Percentiles rank a stretch among this genome's conserved stretches.
phyloP scores from a whole-genome alignment of 2,329 filamentous ascomycete genomes.

The Claviceps lovelessii region DNA sequence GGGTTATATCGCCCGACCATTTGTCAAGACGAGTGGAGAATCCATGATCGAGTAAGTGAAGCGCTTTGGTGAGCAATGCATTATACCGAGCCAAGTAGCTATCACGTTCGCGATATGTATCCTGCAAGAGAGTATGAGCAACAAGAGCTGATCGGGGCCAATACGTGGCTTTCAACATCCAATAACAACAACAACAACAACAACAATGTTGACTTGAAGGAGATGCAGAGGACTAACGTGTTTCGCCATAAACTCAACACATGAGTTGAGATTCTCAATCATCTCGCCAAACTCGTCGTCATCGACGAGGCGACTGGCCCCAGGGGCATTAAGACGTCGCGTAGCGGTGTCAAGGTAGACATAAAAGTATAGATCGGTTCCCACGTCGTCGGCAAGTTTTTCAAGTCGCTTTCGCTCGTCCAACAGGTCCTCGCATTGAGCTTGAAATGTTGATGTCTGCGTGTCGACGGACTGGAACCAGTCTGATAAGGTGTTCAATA shows the following conservation, averaged over 20 bases:
- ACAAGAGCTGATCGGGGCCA: neutral
- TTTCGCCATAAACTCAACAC: conserved; percentile 79
- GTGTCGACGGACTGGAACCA: conserved; percentile 79
- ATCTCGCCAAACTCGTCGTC: conserved; percentile 78
- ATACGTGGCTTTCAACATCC: neutral
- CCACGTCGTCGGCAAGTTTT: conserved; percentile 67
- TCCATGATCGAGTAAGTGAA: conserved; percentile 46
- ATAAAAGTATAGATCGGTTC: conserved; percentile 87
- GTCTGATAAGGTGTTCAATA: conserved; percentile 65
- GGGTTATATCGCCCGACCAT: conserved; percentile 38
- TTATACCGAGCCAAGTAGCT: conserved; percentile 80
- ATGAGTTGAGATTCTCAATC: conserved; percentile 73
- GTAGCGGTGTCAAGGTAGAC: conserved; percentile 85
- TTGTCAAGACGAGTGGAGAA: conserved; percentile 38
- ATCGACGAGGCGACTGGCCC: conserved; percentile 72
- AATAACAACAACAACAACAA: neutral
- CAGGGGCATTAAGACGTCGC: conserved; percentile 77
- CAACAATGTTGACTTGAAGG: neutral
- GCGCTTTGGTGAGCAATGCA: conserved; percentile 55
- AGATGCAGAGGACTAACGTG: conserved; percentile 43
- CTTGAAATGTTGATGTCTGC: conserved; percentile 86
- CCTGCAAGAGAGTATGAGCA: conserved; percentile 27
- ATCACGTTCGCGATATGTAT: conserved; percentile 73
- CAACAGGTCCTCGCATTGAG: conserved; percentile 79
- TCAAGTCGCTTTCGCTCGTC: conserved; percentile 68